phyloP scores from a whole-genome alignment of 495 filamentous ascomycete species.

The Xylaria bambusicola region DNA sequence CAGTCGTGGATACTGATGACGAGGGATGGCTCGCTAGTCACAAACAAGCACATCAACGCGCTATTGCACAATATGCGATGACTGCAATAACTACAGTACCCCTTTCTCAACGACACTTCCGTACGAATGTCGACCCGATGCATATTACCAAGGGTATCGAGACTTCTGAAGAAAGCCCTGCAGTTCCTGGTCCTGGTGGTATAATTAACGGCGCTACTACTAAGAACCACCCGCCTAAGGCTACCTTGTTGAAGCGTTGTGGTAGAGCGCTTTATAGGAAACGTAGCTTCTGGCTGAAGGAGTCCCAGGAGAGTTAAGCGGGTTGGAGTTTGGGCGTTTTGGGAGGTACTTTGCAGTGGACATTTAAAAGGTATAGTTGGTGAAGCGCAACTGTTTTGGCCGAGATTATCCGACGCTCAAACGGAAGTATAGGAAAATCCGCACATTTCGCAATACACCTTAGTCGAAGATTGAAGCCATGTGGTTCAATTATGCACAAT shows the following conservation, averaged over 20 bases:
- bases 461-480: too few relatives aligned
- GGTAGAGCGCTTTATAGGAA: constrained; percentile 8
- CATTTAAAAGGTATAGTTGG: too few relatives aligned
- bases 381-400: too few relatives aligned
- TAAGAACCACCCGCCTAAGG: neutral
- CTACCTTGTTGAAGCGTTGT: constrained; percentile 11
- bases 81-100: neutral
- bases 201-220: neutral
- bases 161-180: neutral
- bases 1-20: neutral
- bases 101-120: neutral
- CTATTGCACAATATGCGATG: neutral
- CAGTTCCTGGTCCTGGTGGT: too few relatives aligned
- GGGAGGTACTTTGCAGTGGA: too few relatives aligned
- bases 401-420: too few relatives aligned
- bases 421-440: too few relatives aligned
- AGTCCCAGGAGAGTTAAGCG: neutral
- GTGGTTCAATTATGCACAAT: too few relatives aligned
- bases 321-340: neutral
- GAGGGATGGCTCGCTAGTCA: constrained; percentile 5
- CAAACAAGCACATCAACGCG: constrained; percentile 6
- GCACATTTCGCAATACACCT: too few relatives aligned
- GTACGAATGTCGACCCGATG: neutral
- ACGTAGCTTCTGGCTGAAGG: constrained; percentile 15
- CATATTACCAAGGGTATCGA: neutral